Evolutionary conservation across 108 stramenopile genomes (phyloP), one percentile per base, ranked within the genome.

Genomic region (Phaeodactylum tricornutum): DNA sequence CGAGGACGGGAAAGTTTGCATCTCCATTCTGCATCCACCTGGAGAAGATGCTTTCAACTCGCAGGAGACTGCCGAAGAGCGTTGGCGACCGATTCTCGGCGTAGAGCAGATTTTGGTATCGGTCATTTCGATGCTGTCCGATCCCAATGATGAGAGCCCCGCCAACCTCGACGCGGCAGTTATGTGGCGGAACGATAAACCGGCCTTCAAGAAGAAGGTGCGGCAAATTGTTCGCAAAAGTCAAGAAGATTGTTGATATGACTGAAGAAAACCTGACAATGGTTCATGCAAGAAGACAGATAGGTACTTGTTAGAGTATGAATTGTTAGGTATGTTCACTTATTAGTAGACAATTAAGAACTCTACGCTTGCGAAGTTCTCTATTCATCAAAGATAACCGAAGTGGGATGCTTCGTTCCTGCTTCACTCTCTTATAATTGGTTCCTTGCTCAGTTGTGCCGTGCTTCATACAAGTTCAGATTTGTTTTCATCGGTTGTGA

Each of bases 141-240:
- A 99, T 71, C 96, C 98, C 29, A 99, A 99, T 64, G 95, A 95
- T 56, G 92, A 94, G 56, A 87, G 84, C 52, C 96, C 98, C 2
- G 98, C 98, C 2, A 99, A 99, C 57, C 74, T 99, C 42, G 98
- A 99, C 74, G 98, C 98, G 0, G 98, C 98, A 4, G 83, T 88
- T 44, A 83, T 84, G 84, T 98, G 88, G 86, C 63, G 97, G 29
- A 93, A 94, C 55, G 95, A 96, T 58, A 50, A 66, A 55, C 55
- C 74, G 20, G 92, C 69, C 5, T 98, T 93, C 84, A 95, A 95
- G 57, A 93, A 91, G 72, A 87, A 90, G 71, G 89, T 90, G 29
- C 66, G 86, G 34, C 75, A 79, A 47, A 62, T 72, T 43, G 86
- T 92, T 27, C 71, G 84, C 63, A 92, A 78, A 70, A 85, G 84